These are phyloP conservation scores for Phtheirospermum japonicum DNA, from an alignment of 257 asterid genomes.

Conservation along the genomic window DNA sequence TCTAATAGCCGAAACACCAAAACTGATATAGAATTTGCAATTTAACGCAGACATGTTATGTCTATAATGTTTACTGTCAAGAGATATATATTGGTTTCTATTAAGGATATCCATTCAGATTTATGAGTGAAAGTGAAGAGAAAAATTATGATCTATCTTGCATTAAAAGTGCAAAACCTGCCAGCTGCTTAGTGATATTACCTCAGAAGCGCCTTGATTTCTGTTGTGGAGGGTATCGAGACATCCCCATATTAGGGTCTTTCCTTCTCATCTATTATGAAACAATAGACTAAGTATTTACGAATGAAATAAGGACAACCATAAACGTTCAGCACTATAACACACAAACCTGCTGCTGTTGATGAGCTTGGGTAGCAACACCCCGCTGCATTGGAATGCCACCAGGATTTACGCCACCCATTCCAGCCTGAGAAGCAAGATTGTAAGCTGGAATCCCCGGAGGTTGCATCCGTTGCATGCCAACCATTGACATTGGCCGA, in stretches of 20 bases:
- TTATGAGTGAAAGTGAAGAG: background rate
- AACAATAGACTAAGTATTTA: constrained; percentile 22
- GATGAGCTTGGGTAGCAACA: constrained; percentile 80
- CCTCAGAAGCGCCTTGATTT: constrained; percentile 89
- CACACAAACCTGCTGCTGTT: constrained; percentile 77
- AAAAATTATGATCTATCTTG: background rate
- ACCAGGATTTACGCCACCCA: constrained; percentile 78
- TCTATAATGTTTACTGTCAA: background rate
- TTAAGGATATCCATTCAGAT: constrained; percentile 12
- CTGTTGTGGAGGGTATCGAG: constrained; percentile 97
- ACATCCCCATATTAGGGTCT: constrained; percentile 77
- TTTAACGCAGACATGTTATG: background rate
- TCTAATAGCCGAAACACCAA: background rate
- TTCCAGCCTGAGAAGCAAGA: constrained; percentile 83
- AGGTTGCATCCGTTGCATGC: constrained; percentile 83
- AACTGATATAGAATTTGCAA: constrained; percentile 5
- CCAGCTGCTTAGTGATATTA: constrained; percentile 22
- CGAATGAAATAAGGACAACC: constrained; percentile 19
- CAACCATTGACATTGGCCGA: constrained; percentile 75
- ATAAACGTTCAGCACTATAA: constrained; percentile 8
- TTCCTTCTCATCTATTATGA: constrained; percentile 78
- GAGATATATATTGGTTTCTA: constrained; percentile 4
- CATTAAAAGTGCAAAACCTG: background rate
- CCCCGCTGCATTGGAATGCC: constrained; percentile 89
- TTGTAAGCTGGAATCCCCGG: constrained; percentile 79